Conservation (phyloP, 768 basidiomycete genomes). For the Boletus tomentosulus region DNA sequence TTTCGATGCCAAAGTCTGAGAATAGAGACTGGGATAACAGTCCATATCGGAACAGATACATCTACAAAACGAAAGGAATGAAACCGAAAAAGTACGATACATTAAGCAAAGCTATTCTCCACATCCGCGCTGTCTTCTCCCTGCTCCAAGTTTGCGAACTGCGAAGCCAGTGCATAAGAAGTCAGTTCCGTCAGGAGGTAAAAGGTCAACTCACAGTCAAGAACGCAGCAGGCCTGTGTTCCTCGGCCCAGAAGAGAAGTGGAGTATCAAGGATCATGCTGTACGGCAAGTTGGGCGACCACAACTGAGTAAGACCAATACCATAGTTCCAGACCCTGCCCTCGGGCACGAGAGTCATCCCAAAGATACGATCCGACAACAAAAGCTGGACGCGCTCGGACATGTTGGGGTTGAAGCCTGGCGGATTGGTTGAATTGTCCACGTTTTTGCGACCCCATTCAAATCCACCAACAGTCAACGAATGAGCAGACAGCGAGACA, state of each 20-base stretch:
- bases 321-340: slow-evolving; percentile 98
- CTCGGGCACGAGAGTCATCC: slow-evolving; percentile 92
- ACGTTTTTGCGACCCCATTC: slow-evolving; percentile 97
- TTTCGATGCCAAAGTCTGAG: not conserved
- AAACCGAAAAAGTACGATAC: slow-evolving; percentile 11
- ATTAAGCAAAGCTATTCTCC: slow-evolving; percentile 88
- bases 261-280: slow-evolving; percentile 90
- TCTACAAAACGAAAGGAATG: slow-evolving; percentile 11
- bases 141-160: slow-evolving; percentile 89
- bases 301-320: slow-evolving; percentile 87
- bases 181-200: not conserved
- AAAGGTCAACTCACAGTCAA: slow-evolving; percentile 58
- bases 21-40: not conserved
- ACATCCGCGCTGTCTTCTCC: slow-evolving; percentile 94
- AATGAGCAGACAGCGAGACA: slow-evolving; percentile 91
- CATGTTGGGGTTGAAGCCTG: slow-evolving; percentile 98
- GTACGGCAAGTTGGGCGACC: slow-evolving; percentile 79
- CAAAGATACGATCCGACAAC: slow-evolving; percentile 91
- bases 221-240: slow-evolving; percentile 93
- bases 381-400: slow-evolving; percentile 92
- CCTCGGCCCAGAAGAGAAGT: slow-evolving; percentile 92
- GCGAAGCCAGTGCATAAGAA: slow-evolving; percentile 1
- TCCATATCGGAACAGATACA: slow-evolving; percentile 3
- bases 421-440: slow-evolving; percentile 79
- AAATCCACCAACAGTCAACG: slow-evolving; percentile 85